These are phyloP conservation scores for Aechmea fasciata DNA, from an alignment of 176 grass and related monocot species.

Conservation along the genomic window DNA sequence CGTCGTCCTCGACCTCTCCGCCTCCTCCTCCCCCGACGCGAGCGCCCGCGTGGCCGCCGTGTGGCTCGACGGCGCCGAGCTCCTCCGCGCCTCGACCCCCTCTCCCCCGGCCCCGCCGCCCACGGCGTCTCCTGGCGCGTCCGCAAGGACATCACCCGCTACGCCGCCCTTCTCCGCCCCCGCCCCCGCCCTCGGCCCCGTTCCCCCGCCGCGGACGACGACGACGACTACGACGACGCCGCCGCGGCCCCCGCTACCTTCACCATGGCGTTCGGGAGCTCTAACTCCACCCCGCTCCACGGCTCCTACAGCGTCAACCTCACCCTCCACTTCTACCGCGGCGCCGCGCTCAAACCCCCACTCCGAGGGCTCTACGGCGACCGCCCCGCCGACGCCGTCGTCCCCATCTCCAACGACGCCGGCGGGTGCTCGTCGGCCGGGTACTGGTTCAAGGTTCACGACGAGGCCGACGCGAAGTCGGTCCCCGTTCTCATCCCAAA, in stretches of 20 bases:
- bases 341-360: constrained; percentile 8
- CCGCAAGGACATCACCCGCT: constrained; percentile 59
- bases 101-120: constrained; percentile 38
- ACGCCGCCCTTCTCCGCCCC: constrained; percentile 42
- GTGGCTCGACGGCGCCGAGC: constrained; percentile 66
- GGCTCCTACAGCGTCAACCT: constrained; percentile 58
- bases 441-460: constrained; percentile 43
- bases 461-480: constrained; percentile 22
- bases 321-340: constrained; percentile 60
- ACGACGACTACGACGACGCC: neutral
- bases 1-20: constrained; percentile 58
- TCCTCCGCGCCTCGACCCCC: constrained; percentile 65
- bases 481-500: constrained; percentile 38
- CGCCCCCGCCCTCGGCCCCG: constrained; percentile 13
- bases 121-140: constrained; percentile 60
- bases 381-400: constrained; percentile 29
- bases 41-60: constrained; percentile 69
- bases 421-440: constrained; percentile 26
- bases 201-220: constrained; percentile 6
- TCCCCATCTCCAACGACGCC: constrained; percentile 42
- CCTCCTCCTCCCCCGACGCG: constrained; percentile 43
- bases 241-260: neutral
- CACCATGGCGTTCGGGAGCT: constrained; percentile 50
- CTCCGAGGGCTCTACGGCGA: constrained; percentile 9
- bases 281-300: constrained; percentile 46